Base-by-base conservation (phyloP, 2,329 filamentous ascomycete genomes). In the Neophaeococcomyces aloes region DNA sequence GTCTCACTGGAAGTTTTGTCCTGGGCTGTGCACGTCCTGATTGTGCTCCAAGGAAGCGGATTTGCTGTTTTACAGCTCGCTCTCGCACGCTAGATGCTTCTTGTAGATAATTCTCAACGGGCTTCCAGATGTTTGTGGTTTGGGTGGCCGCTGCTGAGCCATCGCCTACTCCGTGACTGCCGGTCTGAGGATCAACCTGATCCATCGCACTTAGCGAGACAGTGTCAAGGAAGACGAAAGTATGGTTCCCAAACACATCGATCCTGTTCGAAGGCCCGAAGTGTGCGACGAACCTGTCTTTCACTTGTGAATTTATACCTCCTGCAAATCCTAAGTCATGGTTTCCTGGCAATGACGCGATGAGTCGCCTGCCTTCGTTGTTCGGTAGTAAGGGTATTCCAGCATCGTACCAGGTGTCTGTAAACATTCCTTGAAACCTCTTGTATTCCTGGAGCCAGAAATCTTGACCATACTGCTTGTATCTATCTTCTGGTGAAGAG, bases 241-340 rank as follows among this genome's bases (percentile, higher is more conserved):
- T 93, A 61, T 98, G 91, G 58, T 98, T 98, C 10, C 86, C 91
- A 42, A 96, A 74, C 4, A 96, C 74, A 60, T 96, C 87, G 15
- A 98, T 79, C 7, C 86, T 74, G 61, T 95, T 96, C n/a, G 81
- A 77, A 44, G 91, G 81, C 3, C 91, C 91, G 64, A 98, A 96
- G 59, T 81, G 94, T 3, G 81, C 78, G 56, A 82, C 77, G 61
- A 96, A 98, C 13, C 91, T 74, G 55, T 91, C 73, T 40, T 88
- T 76, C 27, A 94, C 86, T 0, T 83, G 72, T 7, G 81, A 60
- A 59, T 94, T 86, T 37, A 98, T 80, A 34, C 88, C 83, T 17
- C 79, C 79, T 2, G 86, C 89, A 58, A 96, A 94, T 0, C 91
- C 91, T 31, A 96, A 63, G 60, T 98, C 91, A 60, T 98, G 91